Evolutionary conservation across 2,329 filamentous ascomycete species (phyloP), one percentile per base, ranked within the genome.

Genomic region (Botryotinia convoluta): DNA sequence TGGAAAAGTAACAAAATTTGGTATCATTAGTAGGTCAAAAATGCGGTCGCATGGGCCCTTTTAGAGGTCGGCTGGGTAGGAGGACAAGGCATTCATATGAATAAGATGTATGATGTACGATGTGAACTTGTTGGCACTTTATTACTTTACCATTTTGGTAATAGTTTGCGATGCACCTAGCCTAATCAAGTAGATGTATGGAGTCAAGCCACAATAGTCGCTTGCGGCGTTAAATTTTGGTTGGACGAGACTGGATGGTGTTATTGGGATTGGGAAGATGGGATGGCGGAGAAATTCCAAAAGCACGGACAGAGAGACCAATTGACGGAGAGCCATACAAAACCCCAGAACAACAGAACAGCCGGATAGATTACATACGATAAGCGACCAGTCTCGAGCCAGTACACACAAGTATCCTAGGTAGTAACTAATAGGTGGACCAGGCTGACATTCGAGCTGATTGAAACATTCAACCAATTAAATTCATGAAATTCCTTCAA

Each of bases 1-100:
- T 75, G 57, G 26, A 54, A 67, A 72, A 68, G 71, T 72, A 76
- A 75, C 76, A 68, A 72, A 68, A 72, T 74, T 75, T 77, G 74
- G 67, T 65, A 62, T 39, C 57, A 60, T 64, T 67, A 51, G 44
- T 62, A 68, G 76, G 76, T 73, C 74, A 74, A 57, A 72, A 32
- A 73, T 60, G 44, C 37, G 78, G 73, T 76, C 69, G 62, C 45
- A 64, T 68, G 71, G 75, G 76, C 73, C 76, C 42, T 60, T 73
- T 39, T 74, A 44, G 74, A 9, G 77, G 77, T 74, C 77, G 77
- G 77, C 76, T 78, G 75, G 77, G 73, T 72, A 72, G 35, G 48
- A 61, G 59, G 65, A 64, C 72, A 71, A 60, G 60, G 68, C 72
- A 67, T 62, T 74, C 74, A 71, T 73, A 67, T 48, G 60, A 35